A percentile compares a stretch with the other conserved stretches of the same genome.
These are phyloP conservation scores for Staphylotrichum tortipilum DNA, from an alignment of 495 filamentous ascomycete genomes.

Conservation along the genomic window DNA sequence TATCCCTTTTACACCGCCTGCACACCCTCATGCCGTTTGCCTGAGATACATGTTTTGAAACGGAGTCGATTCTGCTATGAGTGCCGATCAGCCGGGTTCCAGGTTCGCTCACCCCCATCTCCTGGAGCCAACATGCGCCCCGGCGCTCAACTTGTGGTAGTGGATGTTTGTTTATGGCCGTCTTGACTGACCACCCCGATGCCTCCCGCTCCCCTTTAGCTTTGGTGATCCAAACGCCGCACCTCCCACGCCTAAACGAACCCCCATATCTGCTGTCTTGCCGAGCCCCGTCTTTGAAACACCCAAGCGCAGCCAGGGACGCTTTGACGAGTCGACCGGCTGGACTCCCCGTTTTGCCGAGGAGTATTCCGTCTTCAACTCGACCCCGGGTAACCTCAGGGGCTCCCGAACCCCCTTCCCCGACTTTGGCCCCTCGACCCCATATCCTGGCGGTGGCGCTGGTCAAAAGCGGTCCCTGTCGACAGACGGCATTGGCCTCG, in stretches of 20 bases:
- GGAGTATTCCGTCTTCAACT: slow-evolving; percentile 50
- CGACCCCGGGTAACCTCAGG: slow-evolving; percentile 44
- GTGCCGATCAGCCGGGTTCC: slow-evolving; percentile 63
- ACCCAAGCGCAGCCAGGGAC: slow-evolving; percentile 44
- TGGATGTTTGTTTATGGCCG: slow-evolving; percentile 21
- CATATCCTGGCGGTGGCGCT: slow-evolving; percentile 23
- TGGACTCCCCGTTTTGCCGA: slow-evolving; percentile 51
- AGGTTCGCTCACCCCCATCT: slow-evolving; percentile 45
- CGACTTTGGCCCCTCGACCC: slow-evolving; percentile 29
- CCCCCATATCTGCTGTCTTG: slow-evolving; percentile 56
- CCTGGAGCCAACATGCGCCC: slow-evolving; percentile 7
- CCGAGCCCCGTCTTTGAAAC: slow-evolving; percentile 58
- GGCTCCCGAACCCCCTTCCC: slow-evolving; percentile 32
- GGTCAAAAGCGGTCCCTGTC: slow-evolving; percentile 34
- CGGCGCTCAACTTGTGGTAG: slow-evolving; percentile 8
- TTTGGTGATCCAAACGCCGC: slow-evolving; percentile 72
- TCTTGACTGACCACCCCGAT: slow-evolving; percentile 20
- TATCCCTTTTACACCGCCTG: neutral
- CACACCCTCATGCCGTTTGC: slow-evolving; percentile 14
- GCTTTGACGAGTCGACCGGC: slow-evolving; percentile 40
- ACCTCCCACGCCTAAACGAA: slow-evolving; percentile 69
- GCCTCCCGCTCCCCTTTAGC: slow-evolving; percentile 49
- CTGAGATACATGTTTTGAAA: slow-evolving; percentile 16
- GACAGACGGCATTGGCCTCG: slow-evolving; percentile 30
- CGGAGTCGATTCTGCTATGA: slow-evolving; percentile 51